A percentile compares a stretch with the other conserved stretches of the same genome.
Evolutionary conservation across 495 filamentous ascomycete species (phyloP).

Genomic region (Bryoglossum gracile): DNA sequence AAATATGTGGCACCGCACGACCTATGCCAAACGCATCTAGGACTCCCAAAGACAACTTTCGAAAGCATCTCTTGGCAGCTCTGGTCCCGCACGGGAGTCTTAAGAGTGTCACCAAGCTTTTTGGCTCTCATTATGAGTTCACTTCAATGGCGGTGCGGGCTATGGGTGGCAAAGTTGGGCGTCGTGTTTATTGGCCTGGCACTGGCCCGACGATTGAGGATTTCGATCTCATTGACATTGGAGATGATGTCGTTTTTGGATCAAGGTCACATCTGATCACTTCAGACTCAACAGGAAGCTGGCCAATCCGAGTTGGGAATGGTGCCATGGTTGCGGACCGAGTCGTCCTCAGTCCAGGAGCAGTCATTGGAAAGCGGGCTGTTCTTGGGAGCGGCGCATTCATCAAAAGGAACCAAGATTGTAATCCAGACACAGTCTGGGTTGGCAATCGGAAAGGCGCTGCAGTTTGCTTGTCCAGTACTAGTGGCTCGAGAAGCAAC

Average conservation of each 20-base stretch:
- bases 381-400: slow-evolving; percentile 40
- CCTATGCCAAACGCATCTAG: slow-evolving; percentile 25
- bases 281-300: slow-evolving; percentile 35
- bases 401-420: slow-evolving; percentile 31
- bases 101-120: slow-evolving; percentile 29
- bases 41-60: slow-evolving; percentile 29
- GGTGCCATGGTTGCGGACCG: slow-evolving; percentile 41
- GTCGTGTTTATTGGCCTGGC: slow-evolving; percentile 42
- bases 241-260: slow-evolving; percentile 42
- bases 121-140: slow-evolving; percentile 36
- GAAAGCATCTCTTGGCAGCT: slow-evolving; percentile 28
- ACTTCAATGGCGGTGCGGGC: slow-evolving; percentile 34
- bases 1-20: slow-evolving; percentile 26
- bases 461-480: slow-evolving; percentile 28
- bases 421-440: slow-evolving; percentile 33
- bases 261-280: slow-evolving; percentile 39
- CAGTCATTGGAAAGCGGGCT: slow-evolving; percentile 30
- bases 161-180: slow-evolving; percentile 37
- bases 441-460: slow-evolving; percentile 38
- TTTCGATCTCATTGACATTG: slow-evolving; percentile 39
- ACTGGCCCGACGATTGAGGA: slow-evolving; percentile 38
- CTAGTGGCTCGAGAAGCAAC: neutral
- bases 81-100: slow-evolving; percentile 29
- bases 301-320: slow-evolving; percentile 31
- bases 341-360: slow-evolving; percentile 35